Conservation (phyloP, 148 eudicot species). For the Cornus controversa region DNA sequence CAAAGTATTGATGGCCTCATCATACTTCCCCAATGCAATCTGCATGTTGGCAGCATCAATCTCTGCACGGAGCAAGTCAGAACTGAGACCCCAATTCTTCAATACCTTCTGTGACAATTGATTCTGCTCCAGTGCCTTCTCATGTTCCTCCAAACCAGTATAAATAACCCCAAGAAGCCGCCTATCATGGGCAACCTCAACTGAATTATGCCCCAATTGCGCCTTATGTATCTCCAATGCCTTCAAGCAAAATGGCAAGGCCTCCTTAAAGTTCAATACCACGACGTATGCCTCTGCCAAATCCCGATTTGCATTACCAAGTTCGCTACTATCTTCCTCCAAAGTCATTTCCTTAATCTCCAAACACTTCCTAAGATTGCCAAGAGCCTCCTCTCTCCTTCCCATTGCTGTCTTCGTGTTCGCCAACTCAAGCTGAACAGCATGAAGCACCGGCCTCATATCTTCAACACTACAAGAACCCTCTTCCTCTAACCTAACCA, state of each 20-base stretch:
- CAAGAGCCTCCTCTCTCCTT: conserved; percentile 76
- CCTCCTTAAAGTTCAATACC: conserved; percentile 74
- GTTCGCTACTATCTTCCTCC: conserved; percentile 51
- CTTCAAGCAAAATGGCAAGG: conserved; percentile 64
- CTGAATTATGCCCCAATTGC: conserved; percentile 71
- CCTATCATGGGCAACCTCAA: conserved; percentile 91
- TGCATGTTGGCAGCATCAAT: conserved; percentile 91
- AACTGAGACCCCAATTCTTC: conserved; percentile 73
- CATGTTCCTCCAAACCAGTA: conserved; percentile 85
- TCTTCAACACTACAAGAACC: conserved; percentile 39
- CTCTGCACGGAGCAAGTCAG: conserved; percentile 78
- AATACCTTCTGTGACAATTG: conserved; percentile 65
- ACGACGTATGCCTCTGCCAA: conserved; percentile 78
- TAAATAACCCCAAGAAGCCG: conserved; percentile 77
- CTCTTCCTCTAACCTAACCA: conserved; percentile 49
- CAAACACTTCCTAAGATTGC: background rate
- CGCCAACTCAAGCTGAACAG: conserved; percentile 81
- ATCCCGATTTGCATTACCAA: conserved; percentile 84
- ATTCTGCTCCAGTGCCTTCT: conserved; percentile 82
- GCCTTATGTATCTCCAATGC: conserved; percentile 70
- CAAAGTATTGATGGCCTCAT: conserved; percentile 61
- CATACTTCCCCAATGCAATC: conserved; percentile 75
- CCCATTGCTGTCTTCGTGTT: conserved; percentile 84
- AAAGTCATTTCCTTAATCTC: conserved; percentile 3
- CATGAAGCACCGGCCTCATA: conserved; percentile 63